Percentiles rank a stretch among this genome's conserved stretches.
Evolutionary conservation across 2,329 filamentous ascomycete species (phyloP).

Genomic region (Arachnomyces sp.): DNA sequence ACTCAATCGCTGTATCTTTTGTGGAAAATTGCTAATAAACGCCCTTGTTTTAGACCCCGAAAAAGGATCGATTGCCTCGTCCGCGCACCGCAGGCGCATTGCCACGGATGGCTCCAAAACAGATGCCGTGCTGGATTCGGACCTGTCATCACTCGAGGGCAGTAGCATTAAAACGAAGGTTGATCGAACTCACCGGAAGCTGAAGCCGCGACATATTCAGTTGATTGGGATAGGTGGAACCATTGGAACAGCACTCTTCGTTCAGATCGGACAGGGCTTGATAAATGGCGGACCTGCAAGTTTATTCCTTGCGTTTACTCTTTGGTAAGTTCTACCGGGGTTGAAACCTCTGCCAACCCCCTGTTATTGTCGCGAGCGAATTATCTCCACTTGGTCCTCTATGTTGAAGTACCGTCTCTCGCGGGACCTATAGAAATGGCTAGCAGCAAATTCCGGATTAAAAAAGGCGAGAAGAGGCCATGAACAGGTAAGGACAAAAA

Average conservation of each 20-base stretch:
- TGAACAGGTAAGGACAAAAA: no score
- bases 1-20: conserved; percentile 7
- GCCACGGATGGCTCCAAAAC: conserved; percentile 11
- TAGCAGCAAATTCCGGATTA: no score
- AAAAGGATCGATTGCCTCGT: conserved; percentile 11
- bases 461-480: no score
- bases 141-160: conserved; percentile 14
- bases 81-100: no score
- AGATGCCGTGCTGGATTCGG: no score
- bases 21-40: conserved; percentile 9
- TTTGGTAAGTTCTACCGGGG: conserved; percentile 31
- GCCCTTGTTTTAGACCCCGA: conserved; percentile 12
- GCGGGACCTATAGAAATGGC: no score
- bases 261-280: conserved; percentile 34
- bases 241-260: conserved; percentile 37
- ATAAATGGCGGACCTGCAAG: conserved; percentile 35
- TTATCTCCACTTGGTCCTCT: no score
- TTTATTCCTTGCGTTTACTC: conserved; percentile 37
- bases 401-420: no score
- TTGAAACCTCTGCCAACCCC: conserved; percentile 1
- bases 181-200: conserved; percentile 32
- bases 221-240: conserved; percentile 41
- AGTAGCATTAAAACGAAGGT: conserved; percentile 18
- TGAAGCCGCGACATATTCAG: conserved; percentile 39
- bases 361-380: not conserved